phyloP scores from a whole-genome alignment of 805 yeast genomes.

The Schwanniomyces vanrijiae region DNA sequence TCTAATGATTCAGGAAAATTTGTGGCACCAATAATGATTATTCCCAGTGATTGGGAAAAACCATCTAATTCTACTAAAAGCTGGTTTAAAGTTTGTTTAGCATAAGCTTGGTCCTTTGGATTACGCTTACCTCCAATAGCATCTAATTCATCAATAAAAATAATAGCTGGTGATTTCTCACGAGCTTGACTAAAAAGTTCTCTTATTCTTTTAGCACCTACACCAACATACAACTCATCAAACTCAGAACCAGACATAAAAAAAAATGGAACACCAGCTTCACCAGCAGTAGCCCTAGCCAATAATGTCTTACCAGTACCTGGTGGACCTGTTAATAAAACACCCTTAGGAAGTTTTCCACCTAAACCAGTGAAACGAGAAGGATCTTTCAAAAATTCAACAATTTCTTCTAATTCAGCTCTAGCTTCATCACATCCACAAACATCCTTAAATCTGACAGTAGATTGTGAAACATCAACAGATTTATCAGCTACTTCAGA shows the following conservation, averaged over 20 bases:
- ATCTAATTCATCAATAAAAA: constrained; percentile 96
- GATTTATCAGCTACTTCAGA: constrained; percentile 73
- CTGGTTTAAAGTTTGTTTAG: constrained; percentile 96
- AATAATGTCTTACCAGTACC: constrained; percentile 97
- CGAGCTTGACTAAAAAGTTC: constrained; percentile 92
- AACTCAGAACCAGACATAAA: constrained; percentile 98
- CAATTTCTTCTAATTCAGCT: constrained; percentile 95
- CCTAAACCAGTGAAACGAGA: constrained; percentile 95
- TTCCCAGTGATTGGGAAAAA: constrained; percentile 86
- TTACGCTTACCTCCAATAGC: constrained; percentile 98
- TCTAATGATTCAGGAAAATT: constrained; percentile 97
- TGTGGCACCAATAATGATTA: constrained; percentile 96
- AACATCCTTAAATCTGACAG: constrained; percentile 88
- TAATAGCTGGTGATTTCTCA: constrained; percentile 93
- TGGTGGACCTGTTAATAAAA: constrained; percentile 94
- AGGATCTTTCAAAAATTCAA: constrained; percentile 96
- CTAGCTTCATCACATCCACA: constrained; percentile 99
- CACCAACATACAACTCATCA: constrained; percentile 97
- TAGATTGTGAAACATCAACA: constrained; percentile 80
- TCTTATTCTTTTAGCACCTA: constrained; percentile 97
- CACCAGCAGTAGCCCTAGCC: constrained; percentile 98
- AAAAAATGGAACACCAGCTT: constrained; percentile 97
- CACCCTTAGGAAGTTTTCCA: constrained; percentile 97
- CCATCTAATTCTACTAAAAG: constrained; percentile 95
- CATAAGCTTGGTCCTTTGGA: constrained; percentile 97